Evolutionary conservation across 805 yeast genomes (phyloP).

Genomic region (Myxozyma neotropica): DNA sequence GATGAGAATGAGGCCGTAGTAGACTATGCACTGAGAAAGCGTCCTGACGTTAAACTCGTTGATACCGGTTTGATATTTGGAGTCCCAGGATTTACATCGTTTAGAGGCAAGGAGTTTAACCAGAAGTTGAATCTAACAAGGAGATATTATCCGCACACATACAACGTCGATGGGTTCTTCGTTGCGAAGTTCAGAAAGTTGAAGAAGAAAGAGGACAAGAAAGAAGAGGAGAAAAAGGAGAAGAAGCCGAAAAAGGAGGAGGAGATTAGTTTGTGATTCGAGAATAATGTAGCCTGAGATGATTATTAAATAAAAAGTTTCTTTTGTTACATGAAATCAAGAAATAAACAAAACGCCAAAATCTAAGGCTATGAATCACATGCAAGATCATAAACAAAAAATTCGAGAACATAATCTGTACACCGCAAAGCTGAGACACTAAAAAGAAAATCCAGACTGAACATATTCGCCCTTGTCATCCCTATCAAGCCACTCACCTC

Average conservation of each 20-base stretch:
- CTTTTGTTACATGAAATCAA: too few species aligned
- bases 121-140: conserved; percentile 76
- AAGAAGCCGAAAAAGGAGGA: not conserved
- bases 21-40: conserved; percentile 93
- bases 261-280: not conserved
- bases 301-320: too few species aligned
- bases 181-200: conserved; percentile 94
- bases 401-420: not conserved
- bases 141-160: conserved; percentile 97
- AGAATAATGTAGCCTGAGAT: too few species aligned
- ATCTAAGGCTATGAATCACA: not conserved
- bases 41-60: conserved; percentile 93
- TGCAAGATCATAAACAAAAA: not conserved
- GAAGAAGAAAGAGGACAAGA: conserved; percentile 9
- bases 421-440: not conserved
- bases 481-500: conserved; percentile 33
- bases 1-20: conserved; percentile 99
- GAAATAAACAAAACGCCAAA: too few species aligned
- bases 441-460: conserved; percentile 1
- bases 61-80: conserved; percentile 93
- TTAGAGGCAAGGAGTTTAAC: conserved; percentile 88
- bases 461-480: conserved; percentile 25
- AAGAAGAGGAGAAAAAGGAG: not conserved
- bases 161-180: conserved; percentile 96
- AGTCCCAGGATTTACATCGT: conserved; percentile 91